Evolutionary conservation across 345 rosid species (phyloP).

Genomic region (Murraya paniculata): DNA sequence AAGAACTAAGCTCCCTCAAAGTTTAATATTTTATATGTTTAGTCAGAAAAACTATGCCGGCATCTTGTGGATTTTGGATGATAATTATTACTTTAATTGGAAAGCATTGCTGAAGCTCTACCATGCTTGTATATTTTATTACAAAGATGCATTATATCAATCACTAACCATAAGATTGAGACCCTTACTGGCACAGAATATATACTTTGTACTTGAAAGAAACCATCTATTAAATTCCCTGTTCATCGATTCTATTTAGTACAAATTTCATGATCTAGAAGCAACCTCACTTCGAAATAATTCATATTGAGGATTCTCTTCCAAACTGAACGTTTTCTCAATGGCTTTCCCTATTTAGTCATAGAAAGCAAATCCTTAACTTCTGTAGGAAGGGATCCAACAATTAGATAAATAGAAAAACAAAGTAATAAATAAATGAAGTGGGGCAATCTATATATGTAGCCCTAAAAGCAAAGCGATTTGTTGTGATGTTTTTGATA

Average conservation of each 20-base stretch:
- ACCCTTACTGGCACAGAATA: constrained; percentile 32
- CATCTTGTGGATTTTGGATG: constrained; percentile 30
- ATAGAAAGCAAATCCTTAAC: constrained; percentile 2
- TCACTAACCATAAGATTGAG: constrained; percentile 31
- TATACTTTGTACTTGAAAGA: constrained; percentile 37
- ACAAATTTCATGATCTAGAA: constrained; percentile 5
- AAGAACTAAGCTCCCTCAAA: constrained; percentile 18
- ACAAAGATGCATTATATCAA: constrained; percentile 13
- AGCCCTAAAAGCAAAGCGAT: not conserved
- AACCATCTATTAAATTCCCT: constrained; percentile 16
- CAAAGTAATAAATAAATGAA: not conserved
- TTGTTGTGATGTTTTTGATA: not conserved
- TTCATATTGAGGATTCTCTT: constrained; percentile 18
- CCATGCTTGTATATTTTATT: constrained; percentile 18
- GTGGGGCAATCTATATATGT: not conserved
- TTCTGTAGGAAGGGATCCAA: constrained; percentile 17
- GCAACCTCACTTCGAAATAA: constrained; percentile 4
- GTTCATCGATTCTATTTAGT: constrained; percentile 6
- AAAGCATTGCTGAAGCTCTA: constrained; percentile 19
- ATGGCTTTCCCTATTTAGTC: constrained; percentile 24
- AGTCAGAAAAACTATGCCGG: constrained; percentile 26
- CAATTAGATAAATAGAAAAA: not conserved
- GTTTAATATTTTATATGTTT: constrained; percentile 20
- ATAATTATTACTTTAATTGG: constrained; percentile 23
- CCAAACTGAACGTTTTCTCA: not conserved